Conservation (phyloP, 2,329 filamentous ascomycete genomes). For the Colletotrichum destructivum region DNA sequence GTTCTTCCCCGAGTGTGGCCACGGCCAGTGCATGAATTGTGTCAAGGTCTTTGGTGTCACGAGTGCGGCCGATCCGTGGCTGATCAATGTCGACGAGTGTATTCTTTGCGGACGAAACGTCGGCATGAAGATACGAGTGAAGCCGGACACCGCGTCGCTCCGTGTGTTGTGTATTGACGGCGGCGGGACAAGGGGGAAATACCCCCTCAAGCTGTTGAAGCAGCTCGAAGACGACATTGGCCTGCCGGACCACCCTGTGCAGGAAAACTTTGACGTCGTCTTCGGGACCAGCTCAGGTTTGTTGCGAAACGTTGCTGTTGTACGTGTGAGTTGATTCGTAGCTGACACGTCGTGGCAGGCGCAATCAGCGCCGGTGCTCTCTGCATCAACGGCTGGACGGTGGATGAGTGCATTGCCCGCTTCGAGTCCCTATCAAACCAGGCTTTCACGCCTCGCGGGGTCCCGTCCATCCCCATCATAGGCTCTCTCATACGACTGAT, state of each 20-base stretch:
- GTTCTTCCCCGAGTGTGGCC: background rate
- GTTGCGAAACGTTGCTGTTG: background rate
- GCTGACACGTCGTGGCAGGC: background rate
- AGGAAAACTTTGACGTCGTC: conserved; percentile 27
- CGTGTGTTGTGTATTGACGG: conserved; percentile 41
- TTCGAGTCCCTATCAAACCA: conserved; percentile 14
- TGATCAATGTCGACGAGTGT: background rate
- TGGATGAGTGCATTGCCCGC: conserved; percentile 22
- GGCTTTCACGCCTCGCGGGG: conserved; percentile 1
- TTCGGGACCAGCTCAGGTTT: conserved; percentile 21
- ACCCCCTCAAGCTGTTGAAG: conserved; percentile 48
- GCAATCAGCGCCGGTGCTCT: conserved; percentile 10
- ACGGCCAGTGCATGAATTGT: conserved; percentile 17
- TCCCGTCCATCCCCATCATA: conserved; percentile 2
- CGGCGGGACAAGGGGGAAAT: conserved; percentile 50
- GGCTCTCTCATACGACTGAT: conserved; percentile 12
- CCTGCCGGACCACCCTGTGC: background rate
- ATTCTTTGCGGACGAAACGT: conserved; percentile 5
- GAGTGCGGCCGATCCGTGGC: conserved; percentile 9
- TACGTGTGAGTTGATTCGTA: background rate
- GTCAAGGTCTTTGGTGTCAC: conserved; percentile 2
- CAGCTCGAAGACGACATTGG: conserved; percentile 46
- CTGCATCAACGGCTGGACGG: conserved; percentile 15
- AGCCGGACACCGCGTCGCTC: conserved; percentile 5
- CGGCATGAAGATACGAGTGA: conserved; percentile 9